Evolutionary conservation across 2,329 filamentous ascomycete species (phyloP).

Genomic region (Pseudocercospora macadamiae): DNA sequence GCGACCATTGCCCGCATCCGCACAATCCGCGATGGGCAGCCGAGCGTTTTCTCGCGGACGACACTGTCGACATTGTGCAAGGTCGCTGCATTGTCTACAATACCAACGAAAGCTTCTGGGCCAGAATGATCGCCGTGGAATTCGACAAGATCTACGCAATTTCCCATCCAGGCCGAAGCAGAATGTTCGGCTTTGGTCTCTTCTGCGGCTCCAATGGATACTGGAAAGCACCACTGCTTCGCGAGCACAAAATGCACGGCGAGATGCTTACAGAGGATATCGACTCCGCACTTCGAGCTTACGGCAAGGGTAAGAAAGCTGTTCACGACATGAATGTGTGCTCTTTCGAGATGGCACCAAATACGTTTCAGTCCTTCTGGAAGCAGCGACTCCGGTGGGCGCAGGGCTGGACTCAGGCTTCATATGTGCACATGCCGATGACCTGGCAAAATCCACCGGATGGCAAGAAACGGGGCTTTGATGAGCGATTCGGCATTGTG

Average conservation of each 20-base stretch:
- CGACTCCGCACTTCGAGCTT: constrained; percentile 52
- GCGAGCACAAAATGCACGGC: constrained; percentile 54
- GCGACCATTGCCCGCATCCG: constrained; percentile 55
- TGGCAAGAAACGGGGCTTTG: constrained; percentile 40
- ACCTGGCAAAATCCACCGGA: constrained; percentile 46
- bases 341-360: constrained; percentile 54
- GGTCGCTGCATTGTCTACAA: constrained; percentile 56
- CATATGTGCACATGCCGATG: constrained; percentile 46
- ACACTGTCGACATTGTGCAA: constrained; percentile 53
- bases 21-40: constrained; percentile 53
- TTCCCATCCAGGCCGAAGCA: constrained; percentile 52
- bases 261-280: constrained; percentile 56
- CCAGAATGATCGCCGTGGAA: constrained; percentile 54
- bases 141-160: constrained; percentile 58
- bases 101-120: constrained; percentile 47
- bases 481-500: constrained; percentile 48
- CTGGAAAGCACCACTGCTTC: constrained; percentile 50
- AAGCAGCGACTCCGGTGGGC: constrained; percentile 56
- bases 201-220: constrained; percentile 56
- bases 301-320: constrained; percentile 47
- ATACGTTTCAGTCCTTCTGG: constrained; percentile 50
- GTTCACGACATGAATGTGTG: constrained; percentile 55
- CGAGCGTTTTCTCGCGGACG: constrained; percentile 49
- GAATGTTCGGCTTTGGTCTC: constrained; percentile 53
- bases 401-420: constrained; percentile 56